These are phyloP conservation scores for Ilyonectria sp. DNA, from an alignment of 2,329 filamentous ascomycete species.

Conservation along the genomic window DNA sequence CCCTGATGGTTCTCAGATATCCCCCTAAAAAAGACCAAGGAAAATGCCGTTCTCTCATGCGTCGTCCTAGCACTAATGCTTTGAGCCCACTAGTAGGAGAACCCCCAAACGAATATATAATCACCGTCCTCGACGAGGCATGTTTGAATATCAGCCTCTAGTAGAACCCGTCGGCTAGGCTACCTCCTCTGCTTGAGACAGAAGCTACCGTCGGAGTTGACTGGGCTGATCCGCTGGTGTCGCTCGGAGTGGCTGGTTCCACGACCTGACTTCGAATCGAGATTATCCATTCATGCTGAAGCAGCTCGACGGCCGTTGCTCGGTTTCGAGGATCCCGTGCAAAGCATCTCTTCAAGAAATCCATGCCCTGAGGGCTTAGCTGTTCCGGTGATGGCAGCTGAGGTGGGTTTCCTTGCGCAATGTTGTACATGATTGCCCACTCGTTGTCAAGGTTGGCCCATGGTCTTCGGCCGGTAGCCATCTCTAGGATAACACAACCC, in stretches of 20 bases:
- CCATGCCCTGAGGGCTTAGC: conserved; percentile 85
- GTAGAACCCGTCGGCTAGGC: conserved; percentile 51
- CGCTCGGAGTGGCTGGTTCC: conserved; percentile 75
- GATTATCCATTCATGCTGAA: conserved; percentile 94
- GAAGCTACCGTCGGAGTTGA: conserved; percentile 52
- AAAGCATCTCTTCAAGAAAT: conserved; percentile 92
- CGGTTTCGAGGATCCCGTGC: conserved; percentile 84
- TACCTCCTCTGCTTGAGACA: conserved; percentile 49
- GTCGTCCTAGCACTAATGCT: conserved; percentile 7
- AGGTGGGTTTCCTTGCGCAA: conserved; percentile 95
- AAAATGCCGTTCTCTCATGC: conserved; percentile 26
- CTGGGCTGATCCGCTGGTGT: conserved; percentile 61
- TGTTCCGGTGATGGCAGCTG: conserved; percentile 87
- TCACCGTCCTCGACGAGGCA: conserved; percentile 8
- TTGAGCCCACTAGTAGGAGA: background rate
- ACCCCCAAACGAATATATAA: background rate
- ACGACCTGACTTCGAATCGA: conserved; percentile 76
- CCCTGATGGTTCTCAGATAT: conserved; percentile 34
- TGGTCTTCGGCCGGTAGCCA: conserved; percentile 93
- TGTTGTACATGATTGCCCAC: conserved; percentile 99
- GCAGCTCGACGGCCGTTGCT: conserved; percentile 86
- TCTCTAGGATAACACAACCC: conserved; percentile 96
- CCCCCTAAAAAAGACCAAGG: conserved; percentile 33
- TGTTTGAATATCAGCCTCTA: conserved; percentile 29
- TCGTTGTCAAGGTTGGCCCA: conserved; percentile 98